Evolutionary conservation across 139 green algal species (phyloP).

Genomic region (Micractinium sp.): DNA sequence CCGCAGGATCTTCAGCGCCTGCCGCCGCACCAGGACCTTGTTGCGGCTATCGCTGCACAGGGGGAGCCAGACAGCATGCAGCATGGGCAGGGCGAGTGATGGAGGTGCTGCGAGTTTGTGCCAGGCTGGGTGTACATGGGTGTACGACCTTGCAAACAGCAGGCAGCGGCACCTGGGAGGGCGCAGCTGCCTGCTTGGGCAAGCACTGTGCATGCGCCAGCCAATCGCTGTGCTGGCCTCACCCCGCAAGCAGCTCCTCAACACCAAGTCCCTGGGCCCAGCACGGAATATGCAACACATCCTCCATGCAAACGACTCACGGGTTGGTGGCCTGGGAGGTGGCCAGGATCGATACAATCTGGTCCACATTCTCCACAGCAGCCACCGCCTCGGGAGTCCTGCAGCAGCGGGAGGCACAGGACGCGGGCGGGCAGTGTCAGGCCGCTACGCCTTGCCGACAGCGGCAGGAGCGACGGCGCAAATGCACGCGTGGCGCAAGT

Average conservation of each 20-base stretch:
- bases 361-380: slow-evolving; percentile 50
- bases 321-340: background rate
- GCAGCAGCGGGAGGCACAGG: background rate
- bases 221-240: too few species aligned
- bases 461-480: too few species aligned
- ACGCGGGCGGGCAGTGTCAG: too few species aligned
- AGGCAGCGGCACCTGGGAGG: background rate
- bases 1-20: slow-evolving; percentile 59
- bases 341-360: slow-evolving; percentile 51
- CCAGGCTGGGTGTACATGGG: background rate
- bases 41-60: slow-evolving; percentile 4
- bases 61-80: background rate
- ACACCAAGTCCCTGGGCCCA: too few species aligned
- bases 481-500: background rate
- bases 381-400: slow-evolving; percentile 73
- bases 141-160: background rate
- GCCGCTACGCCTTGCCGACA: too few species aligned
- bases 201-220: too few species aligned
- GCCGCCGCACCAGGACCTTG: slow-evolving; percentile 21
- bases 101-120: background rate
- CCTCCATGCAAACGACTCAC: background rate
- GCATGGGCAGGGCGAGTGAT: background rate
- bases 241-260: too few species aligned
- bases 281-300: too few species aligned
- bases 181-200: too few species aligned